A percentile compares a stretch with the other conserved stretches of the same genome.
phyloP scores from a whole-genome alignment of 2,329 filamentous ascomycete genomes.

The Dryadomyces quercivorus region DNA sequence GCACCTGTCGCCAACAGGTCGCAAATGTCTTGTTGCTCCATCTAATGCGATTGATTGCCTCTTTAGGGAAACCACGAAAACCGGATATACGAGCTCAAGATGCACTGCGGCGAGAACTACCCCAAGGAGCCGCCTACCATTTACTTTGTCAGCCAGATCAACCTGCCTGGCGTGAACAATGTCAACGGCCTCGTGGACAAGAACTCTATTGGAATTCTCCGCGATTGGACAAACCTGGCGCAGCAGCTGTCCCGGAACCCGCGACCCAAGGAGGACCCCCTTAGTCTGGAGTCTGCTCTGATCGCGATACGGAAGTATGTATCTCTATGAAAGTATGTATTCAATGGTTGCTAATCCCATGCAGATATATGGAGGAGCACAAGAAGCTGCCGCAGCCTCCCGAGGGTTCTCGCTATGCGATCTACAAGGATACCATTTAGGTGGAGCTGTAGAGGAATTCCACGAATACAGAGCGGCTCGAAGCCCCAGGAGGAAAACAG shows the following conservation, averaged over 20 bases:
- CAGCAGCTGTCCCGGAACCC: slow-evolving; percentile 52
- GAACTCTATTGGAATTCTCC: slow-evolving; percentile 69
- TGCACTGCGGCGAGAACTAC: slow-evolving; percentile 85
- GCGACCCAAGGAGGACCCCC: slow-evolving; percentile 19
- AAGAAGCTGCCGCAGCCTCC: slow-evolving; percentile 93
- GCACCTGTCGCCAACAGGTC: too few species aligned
- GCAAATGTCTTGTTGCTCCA: too few species aligned
- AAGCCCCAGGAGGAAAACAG: neutral
- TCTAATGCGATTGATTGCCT: neutral
- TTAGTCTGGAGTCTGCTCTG: slow-evolving; percentile 22
- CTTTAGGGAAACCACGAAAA: slow-evolving; percentile 72
- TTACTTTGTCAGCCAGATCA: slow-evolving; percentile 87
- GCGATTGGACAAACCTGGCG: slow-evolving; percentile 84
- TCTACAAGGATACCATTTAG: slow-evolving; percentile 18
- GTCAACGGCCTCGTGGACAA: slow-evolving; percentile 76
- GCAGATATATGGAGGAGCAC: slow-evolving; percentile 87
- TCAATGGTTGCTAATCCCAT: neutral
- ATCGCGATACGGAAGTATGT: slow-evolving; percentile 22
- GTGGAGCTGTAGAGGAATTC: neutral
- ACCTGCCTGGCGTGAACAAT: slow-evolving; percentile 85
- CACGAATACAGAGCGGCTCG: neutral
- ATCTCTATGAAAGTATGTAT: too few species aligned
- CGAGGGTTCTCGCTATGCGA: slow-evolving; percentile 52
- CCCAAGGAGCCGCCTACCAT: slow-evolving; percentile 82
- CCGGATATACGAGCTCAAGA: slow-evolving; percentile 95